Evolutionary conservation across 345 rosid genomes (phyloP).

Genomic region (Eutrema japonicum): DNA sequence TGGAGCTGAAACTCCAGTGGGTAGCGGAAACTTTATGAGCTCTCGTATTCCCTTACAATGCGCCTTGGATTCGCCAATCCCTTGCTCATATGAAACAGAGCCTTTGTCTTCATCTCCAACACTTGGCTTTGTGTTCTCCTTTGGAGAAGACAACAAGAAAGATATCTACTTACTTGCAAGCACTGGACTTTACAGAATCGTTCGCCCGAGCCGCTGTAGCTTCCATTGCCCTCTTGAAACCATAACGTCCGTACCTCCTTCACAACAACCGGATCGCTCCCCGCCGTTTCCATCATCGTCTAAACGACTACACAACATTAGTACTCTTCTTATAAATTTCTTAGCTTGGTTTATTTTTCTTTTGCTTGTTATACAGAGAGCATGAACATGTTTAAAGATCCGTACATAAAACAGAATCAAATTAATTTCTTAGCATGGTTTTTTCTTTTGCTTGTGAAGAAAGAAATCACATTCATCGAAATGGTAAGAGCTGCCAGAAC

Average conservation of each 20-base stretch:
- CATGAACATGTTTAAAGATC: constrained; percentile 3
- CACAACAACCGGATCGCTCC: constrained; percentile 48
- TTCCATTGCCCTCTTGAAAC: constrained; percentile 76
- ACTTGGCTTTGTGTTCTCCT: constrained; percentile 72
- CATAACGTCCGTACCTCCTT: constrained; percentile 40
- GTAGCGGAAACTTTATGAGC: constrained; percentile 74
- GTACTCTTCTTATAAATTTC: background rate
- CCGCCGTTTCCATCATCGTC: constrained; percentile 46
- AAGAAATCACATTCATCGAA: too few relatives aligned
- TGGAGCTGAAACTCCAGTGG: constrained; percentile 49
- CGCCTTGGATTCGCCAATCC: constrained; percentile 65
- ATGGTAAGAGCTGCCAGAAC: too few relatives aligned
- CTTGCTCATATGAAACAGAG: constrained; percentile 50
- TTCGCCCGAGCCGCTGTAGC: constrained; percentile 79
- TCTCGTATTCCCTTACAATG: constrained; percentile 61
- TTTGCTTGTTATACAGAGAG: constrained; percentile 7
- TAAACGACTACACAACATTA: background rate
- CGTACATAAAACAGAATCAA: constrained; percentile 7
- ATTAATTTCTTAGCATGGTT: constrained; percentile 16
- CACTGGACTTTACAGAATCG: constrained; percentile 76
- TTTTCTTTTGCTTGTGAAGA: constrained; percentile 12
- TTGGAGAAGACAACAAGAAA: constrained; percentile 78
- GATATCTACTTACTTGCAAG: constrained; percentile 65
- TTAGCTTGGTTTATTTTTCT: constrained; percentile 22
- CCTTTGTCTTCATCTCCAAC: constrained; percentile 56